Evolutionary conservation across 2,329 filamentous ascomycete genomes (phyloP).

Genomic region (Claviceps sp.): DNA sequence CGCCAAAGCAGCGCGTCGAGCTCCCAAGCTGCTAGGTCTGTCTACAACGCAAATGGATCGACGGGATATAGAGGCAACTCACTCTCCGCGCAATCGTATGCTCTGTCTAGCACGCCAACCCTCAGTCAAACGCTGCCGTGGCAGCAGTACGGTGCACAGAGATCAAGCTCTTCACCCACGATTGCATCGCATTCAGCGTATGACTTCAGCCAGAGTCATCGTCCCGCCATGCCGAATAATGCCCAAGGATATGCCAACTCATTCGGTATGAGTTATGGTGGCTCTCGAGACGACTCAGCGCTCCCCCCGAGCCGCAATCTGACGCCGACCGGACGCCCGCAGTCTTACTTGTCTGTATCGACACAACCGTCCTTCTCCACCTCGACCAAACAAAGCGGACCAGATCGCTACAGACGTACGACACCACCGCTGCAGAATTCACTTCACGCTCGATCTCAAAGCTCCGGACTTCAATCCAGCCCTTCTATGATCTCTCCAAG

Average conservation of each 20-base stretch:
- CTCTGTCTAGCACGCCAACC: conserved; percentile 58
- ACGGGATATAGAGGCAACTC: conserved; percentile 41
- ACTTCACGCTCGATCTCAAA: conserved; percentile 25
- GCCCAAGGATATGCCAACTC: conserved; percentile 26
- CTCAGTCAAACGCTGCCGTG: conserved; percentile 41
- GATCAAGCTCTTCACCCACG: conserved; percentile 33
- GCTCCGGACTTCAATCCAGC: conserved; percentile 19
- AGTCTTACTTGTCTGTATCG: conserved; percentile 27
- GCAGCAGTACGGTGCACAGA: conserved; percentile 33
- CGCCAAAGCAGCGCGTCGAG: conserved; percentile 34
- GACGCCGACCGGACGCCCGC: conserved; percentile 25
- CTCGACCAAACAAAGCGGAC: conserved; percentile 33
- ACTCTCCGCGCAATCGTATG: conserved; percentile 59
- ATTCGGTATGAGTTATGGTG: conserved; percentile 22
- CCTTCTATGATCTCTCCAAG: conserved; percentile 16
- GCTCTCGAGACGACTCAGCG: conserved; percentile 39
- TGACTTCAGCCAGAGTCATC: conserved; percentile 12
- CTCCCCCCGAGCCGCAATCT: conserved; percentile 30
- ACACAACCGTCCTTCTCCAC: conserved; percentile 34
- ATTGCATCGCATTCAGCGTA: conserved; percentile 21
- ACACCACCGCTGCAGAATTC: conserved; percentile 28
- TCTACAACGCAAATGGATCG: conserved; percentile 19
- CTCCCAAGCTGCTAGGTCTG: conserved; percentile 19
- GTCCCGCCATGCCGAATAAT: conserved; percentile 17
- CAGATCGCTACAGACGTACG: conserved; percentile 69